Base-by-base conservation (phyloP, 495 filamentous ascomycete genomes). In the Amorphotheca resinae region DNA sequence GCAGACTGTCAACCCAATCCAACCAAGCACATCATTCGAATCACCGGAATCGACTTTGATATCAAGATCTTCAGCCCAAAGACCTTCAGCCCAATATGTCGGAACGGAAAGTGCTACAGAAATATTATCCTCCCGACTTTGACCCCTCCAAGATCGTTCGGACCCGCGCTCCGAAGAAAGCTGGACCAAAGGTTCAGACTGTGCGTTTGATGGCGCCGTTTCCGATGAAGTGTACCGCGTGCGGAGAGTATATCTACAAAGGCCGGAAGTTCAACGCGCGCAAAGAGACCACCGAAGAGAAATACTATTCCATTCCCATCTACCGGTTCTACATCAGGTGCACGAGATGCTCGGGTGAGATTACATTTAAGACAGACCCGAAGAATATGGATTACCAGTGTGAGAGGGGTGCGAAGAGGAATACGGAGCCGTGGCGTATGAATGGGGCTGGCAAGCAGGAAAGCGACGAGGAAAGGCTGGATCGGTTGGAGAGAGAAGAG, bases 201-300 rank as follows among this genome's bases (percentile, higher is more conserved):
- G 87, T 95, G 35, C 84, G 93, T n/a, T 68, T 99, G 15, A 96
- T 96, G 85, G 87, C 91, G 0, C 93, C 93, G 45, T 99, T 96
- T 59, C 71, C 77, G 20, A 93, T 99, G 83, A 85, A 84, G 62
- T 96, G 93, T 60, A 79, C 73, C 14, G 67, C 76, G 40, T 96
- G 89, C 61, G 89, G 86, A 57, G 88, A 95, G 67, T 95, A 84
- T 70, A 95, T 98, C 59, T 94, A 95, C 69, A 84, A 85, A 50
- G 89, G 89, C 1, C 79, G 88, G 37, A 96, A 95, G 55, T 96
- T 95, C 73, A 98, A 95, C 62, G 88, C 91, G 2, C 78, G 87
- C 38, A 99, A 99, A 51, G 86, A 95, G 55, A 93, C 82, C 6
- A 85, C 83, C 4, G 86, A 91, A 31, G 87, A 96, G 56, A 83